Conservation (phyloP, 2,329 filamentous ascomycete species). For the Gaeumannomyces sp. region DNA sequence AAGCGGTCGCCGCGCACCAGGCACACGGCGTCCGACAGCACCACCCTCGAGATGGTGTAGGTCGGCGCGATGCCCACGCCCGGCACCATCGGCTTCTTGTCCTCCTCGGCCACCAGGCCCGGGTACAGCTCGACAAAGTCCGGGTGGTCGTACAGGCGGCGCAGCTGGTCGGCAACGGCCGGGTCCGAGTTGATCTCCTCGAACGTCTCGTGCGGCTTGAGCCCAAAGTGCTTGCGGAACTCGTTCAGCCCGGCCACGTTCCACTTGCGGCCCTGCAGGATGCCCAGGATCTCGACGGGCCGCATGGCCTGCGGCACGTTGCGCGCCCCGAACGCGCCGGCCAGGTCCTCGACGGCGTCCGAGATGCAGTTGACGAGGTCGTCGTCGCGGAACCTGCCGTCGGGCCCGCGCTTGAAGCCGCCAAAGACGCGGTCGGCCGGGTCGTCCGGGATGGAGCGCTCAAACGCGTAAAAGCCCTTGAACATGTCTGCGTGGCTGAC, state of each 20-base stretch:
- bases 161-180: conserved; percentile 58
- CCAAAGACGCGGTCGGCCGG: conserved; percentile 64
- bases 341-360: conserved; percentile 69
- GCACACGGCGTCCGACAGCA: conserved; percentile 72
- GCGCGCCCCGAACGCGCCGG: conserved; percentile 65
- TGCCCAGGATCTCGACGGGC: conserved; percentile 73
- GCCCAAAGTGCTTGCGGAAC: conserved; percentile 74
- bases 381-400: conserved; percentile 69
- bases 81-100: conserved; percentile 66
- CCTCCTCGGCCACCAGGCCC: conserved; percentile 68
- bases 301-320: conserved; percentile 70
- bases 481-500: conserved; percentile 57
- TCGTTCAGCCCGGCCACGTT: conserved; percentile 75
- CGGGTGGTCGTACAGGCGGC: conserved; percentile 67
- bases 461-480: conserved; percentile 56
- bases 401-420: conserved; percentile 53
- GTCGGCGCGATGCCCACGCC: conserved; percentile 70
- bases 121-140: conserved; percentile 78
- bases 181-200: conserved; percentile 80
- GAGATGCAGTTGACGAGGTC: conserved; percentile 66
- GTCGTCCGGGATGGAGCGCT: conserved; percentile 55
- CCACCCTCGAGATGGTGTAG: conserved; percentile 70
- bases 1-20: conserved; percentile 72
- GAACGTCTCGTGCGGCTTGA: conserved; percentile 70
- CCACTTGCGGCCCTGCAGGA: conserved; percentile 71